Evolutionary conservation across 768 basidiomycete species (phyloP), one percentile per base, ranked within the genome.

Genomic region (Holtermanniella nyarrowii): DNA sequence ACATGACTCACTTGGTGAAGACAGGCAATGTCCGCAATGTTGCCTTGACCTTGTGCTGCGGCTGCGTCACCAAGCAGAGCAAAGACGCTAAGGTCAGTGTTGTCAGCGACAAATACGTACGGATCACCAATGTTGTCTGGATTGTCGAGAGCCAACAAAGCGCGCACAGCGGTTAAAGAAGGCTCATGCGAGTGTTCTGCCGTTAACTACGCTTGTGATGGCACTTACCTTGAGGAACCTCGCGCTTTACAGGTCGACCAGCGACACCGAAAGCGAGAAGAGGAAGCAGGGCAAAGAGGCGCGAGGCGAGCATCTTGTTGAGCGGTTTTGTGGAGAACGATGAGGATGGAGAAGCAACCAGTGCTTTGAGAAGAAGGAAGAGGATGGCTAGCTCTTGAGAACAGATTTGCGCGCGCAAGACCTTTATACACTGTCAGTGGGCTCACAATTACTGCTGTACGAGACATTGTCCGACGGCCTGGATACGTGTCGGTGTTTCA

Each of bases 121-220:
- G 81, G 74, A 58, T 84, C 82, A n/a, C 65, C 60, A 58, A 83
- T 82, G 16, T 69, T 66, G 50, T 75, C 72, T 3, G 82, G 81
- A 65, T 84, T 84, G 74, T 82, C 79, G 53, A 76, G 58, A 26
- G 65, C 65, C 48, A 82, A 73, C 47, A 70, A 75, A 10, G 73
- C 59, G 40, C 76, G 74, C 42, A 82, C 79, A 50, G 77, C 68
- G 4, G 74, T 76, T 54, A 83, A 69, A 67, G 80, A 76, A 48
- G 72, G 68, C 61, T 82, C 77, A 65, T 84, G 82, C 12, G 81
- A 82, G 73, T 83, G 81, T 65, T 83, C 82, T 81, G 57, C 0
- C 26, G 43, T 27, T 16, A 5, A 16, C 7, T 14, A 31, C 47
- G 22, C 48, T 49, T 39, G 46, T 46, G 27, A 46, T 54, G 27